These are phyloP conservation scores for Mycena sanguinolenta DNA, from an alignment of 768 basidiomycete species.

Conservation along the genomic window DNA sequence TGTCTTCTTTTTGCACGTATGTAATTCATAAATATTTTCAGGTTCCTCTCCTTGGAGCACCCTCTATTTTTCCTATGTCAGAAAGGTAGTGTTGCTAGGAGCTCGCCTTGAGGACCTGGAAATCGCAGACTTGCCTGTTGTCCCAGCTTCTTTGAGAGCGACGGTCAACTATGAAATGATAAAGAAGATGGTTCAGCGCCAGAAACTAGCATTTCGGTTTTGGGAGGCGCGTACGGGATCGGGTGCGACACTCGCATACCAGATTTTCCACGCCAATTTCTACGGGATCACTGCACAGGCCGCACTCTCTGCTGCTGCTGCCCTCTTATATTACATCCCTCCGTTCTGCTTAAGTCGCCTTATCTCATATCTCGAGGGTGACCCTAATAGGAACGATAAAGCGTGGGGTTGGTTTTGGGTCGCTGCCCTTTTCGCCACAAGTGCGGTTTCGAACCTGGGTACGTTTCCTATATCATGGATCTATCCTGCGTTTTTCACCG, in stretches of 20 bases:
- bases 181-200: conserved; percentile 62
- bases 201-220: conserved; percentile 57
- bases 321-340: background rate
- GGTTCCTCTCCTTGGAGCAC: conserved; percentile 70
- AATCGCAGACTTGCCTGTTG: conserved; percentile 88
- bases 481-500: background rate
- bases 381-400: background rate
- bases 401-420: background rate
- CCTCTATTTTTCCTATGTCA: conserved; percentile 88
- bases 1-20: background rate
- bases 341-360: conserved; percentile 1
- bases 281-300: background rate
- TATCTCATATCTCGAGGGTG: background rate
- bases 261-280: background rate
- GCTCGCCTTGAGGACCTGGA: conserved; percentile 79
- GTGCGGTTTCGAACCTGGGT: background rate
- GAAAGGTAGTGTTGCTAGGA: conserved; percentile 87
- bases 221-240: background rate
- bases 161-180: conserved; percentile 70
- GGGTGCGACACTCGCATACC: background rate
- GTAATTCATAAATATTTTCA: conserved; percentile 34
- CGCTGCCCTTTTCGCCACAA: background rate
- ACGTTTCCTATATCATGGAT: background rate
- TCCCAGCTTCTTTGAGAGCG: conserved; percentile 78
- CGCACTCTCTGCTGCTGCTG: background rate